Evolutionary conservation across 2,329 filamentous ascomycete genomes (phyloP), one percentile per base, ranked within the genome.

Genomic region (Diaporthe australafricana): DNA sequence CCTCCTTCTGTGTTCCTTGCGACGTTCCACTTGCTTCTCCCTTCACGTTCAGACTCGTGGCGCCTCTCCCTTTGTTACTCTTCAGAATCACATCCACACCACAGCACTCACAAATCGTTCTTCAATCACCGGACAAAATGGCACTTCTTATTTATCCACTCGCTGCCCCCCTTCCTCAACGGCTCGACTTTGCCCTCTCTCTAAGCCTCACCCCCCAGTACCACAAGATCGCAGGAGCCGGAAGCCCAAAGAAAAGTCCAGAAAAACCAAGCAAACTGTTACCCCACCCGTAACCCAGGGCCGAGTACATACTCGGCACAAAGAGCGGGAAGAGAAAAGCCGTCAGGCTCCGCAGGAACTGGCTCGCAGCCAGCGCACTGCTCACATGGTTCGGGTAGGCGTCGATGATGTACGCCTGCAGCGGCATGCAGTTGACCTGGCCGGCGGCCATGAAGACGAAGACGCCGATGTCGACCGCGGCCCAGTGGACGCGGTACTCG

Each of bases 261-360:
- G 79, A 74, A 25, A 84, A 78, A 0, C 62, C 84, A 55, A 87
- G 70, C 1, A 82, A 48, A 32, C 76, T 83, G 32, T 83, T 84
- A 0, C 81, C 79, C 80, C 81, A 83, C 1, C 82, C 82, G 32
- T 84, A 84, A 0, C 82, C 82, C 1, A 84, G 74, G 0, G 65
- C 71, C 1, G 72, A 47, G 45, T 83, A 84, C 76, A 84, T 80
- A 20, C 75, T 78, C 0, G 86, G 86, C 0, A 84, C 85, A 72
- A 87, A 87, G 0, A 88, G 74, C 0, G 87, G 87, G 52, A 88
- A 88, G 12, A 82, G 72, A 72, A 87, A 87, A 0, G 84, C 86
- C 1, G 81, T 79, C 55, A 88, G 74, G 11, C 83, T 87, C 8
- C 77, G 76, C 16, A 85, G 74, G 63, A 88, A 84, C 70, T 85